Evolutionary conservation across 108 stramenopile genomes (phyloP).

Genomic region (Pseudonitzschia delicatissima): DNA sequence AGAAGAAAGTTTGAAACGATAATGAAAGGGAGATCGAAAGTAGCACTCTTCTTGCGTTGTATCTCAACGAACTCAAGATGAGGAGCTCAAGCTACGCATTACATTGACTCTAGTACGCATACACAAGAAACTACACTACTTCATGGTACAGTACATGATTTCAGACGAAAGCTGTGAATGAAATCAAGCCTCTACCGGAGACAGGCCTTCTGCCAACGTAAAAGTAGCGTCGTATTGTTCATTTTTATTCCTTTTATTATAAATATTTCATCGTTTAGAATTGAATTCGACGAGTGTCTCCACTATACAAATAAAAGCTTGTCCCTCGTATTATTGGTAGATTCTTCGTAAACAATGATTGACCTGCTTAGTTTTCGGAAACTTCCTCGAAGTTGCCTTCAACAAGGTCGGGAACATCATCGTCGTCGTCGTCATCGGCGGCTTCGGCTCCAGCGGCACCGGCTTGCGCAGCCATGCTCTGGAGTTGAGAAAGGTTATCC

Average conservation of each 20-base stretch:
- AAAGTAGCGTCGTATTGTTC: too few species aligned
- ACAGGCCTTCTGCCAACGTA: too few species aligned
- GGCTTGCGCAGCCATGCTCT: slow-evolving; percentile 63
- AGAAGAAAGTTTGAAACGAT: too few species aligned
- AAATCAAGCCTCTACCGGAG: too few species aligned
- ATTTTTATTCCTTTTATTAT: neutral
- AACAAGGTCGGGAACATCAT: slow-evolving; percentile 95
- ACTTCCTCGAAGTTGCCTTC: slow-evolving; percentile 96
- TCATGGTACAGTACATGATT: too few species aligned
- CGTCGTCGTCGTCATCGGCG: slow-evolving; percentile 77
- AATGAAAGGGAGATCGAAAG: too few species aligned
- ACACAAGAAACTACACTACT: too few species aligned
- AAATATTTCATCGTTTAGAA: neutral
- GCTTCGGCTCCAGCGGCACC: slow-evolving; percentile 49
- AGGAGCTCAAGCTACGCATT: too few species aligned
- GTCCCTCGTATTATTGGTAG: neutral
- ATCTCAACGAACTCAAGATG: too few species aligned
- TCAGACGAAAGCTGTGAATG: too few species aligned
- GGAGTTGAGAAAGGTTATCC: slow-evolving; percentile 87
- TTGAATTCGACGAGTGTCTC: neutral
- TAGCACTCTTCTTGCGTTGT: too few species aligned
- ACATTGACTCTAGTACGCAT: too few species aligned
- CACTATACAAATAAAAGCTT: neutral
- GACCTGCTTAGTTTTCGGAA: slow-evolving; percentile 44
- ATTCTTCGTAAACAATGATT: neutral